A percentile compares a stretch with the other conserved stretches of the same genome.
Conservation (phyloP, 495 filamentous ascomycete genomes). For the Podospora anserina region DNA sequence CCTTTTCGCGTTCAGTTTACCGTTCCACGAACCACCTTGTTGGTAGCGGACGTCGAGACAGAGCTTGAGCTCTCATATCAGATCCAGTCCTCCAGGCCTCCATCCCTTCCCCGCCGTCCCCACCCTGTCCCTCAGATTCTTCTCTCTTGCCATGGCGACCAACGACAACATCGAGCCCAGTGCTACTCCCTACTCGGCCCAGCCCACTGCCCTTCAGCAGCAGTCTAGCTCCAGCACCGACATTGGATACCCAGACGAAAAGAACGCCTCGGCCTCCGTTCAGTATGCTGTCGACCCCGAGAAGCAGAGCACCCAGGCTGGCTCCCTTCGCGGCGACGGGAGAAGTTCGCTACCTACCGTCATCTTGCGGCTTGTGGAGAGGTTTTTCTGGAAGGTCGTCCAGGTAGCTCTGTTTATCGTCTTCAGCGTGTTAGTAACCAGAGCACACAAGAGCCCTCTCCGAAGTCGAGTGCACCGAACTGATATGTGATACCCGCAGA, state of each 20-base stretch:
- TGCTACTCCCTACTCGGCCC: not conserved
- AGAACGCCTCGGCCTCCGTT: conserved; percentile 10
- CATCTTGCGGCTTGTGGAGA: no score
- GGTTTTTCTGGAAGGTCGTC: no score
- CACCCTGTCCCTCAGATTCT: not conserved
- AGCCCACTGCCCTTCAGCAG: conserved; percentile 1
- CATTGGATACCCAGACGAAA: conserved; percentile 13
- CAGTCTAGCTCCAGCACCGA: conserved; percentile 14
- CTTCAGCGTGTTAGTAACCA: conserved; percentile 27
- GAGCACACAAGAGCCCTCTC: not conserved
- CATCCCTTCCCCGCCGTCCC: not conserved
- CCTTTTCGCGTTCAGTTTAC: not conserved
- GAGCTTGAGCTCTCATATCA: not conserved
- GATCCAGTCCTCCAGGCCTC: not conserved
- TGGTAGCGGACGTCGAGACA: not conserved
- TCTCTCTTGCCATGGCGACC: conserved; percentile 2
- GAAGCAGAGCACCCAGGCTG: conserved; percentile 28
- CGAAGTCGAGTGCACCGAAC: not conserved
- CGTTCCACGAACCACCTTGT: not conserved
- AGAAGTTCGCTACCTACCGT: no score
- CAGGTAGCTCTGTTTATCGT: conserved; percentile 12
- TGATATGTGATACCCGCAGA: conserved; percentile 38
- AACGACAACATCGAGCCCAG: conserved; percentile 17
- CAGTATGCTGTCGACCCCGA: conserved; percentile 26
- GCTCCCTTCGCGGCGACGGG: conserved; percentile 18